Percentiles rank a stretch among this genome's conserved stretches.
Evolutionary conservation across 202 grass and related monocot genomes (phyloP).

Genomic region (Elaeis oleifera): DNA sequence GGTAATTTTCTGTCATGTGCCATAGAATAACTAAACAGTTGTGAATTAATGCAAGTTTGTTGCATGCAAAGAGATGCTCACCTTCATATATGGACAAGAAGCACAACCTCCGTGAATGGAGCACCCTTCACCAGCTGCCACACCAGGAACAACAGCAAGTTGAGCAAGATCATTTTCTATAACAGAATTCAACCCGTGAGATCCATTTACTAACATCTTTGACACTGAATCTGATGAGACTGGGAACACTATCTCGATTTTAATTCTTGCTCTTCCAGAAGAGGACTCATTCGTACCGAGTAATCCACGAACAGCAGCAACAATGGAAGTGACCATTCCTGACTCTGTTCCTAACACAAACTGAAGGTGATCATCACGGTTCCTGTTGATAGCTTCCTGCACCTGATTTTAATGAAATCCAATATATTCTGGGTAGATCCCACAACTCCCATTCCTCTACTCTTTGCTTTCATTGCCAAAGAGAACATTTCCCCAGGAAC

Average conservation of each 20-base stretch:
- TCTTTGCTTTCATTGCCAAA: slow-evolving; percentile 93
- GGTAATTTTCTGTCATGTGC: too few species aligned
- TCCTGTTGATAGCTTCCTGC: slow-evolving; percentile 60
- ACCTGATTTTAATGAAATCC: slow-evolving; percentile 73
- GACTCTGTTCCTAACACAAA: slow-evolving; percentile 97
- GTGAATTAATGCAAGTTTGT: too few species aligned
- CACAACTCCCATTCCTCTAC: slow-evolving; percentile 87
- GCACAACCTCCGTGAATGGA: slow-evolving; percentile 93
- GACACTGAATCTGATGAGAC: slow-evolving; percentile 84
- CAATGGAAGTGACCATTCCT: slow-evolving; percentile 95
- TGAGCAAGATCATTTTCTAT: slow-evolving; percentile 35
- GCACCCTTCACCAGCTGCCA: slow-evolving; percentile 72
- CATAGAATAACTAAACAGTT: too few species aligned
- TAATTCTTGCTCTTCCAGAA: slow-evolving; percentile 37
- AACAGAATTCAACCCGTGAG: slow-evolving; percentile 28
- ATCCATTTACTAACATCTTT: slow-evolving; percentile 37
- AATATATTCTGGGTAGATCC: slow-evolving; percentile 93
- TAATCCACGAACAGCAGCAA: slow-evolving; percentile 52
- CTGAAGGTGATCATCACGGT: slow-evolving; percentile 74
- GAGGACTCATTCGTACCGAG: slow-evolving; percentile 36
- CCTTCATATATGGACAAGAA: slow-evolving; percentile 99
- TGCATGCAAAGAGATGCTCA: slow-evolving; percentile 14
- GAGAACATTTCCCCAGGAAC: slow-evolving; percentile 98
- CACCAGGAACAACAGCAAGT: slow-evolving; percentile 68
- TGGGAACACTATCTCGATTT: slow-evolving; percentile 93